Conservation (phyloP, 1,284 basidiomycete species). For the Exobasidium rhododendri region DNA sequence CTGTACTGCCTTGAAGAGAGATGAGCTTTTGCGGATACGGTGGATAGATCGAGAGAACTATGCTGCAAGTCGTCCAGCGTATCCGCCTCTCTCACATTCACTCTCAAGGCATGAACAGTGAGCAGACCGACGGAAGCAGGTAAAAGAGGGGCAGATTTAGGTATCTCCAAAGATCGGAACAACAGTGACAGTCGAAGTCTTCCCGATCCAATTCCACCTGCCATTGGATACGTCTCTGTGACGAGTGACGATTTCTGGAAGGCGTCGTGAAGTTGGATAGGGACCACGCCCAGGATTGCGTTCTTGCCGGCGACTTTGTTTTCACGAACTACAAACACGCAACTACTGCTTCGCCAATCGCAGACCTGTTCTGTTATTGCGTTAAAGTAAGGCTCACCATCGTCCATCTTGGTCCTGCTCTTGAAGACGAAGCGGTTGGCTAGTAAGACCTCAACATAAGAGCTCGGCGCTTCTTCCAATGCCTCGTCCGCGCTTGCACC, state of each 20-base stretch:
- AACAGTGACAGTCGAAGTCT: slow-evolving; percentile 5
- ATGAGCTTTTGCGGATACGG: neutral
- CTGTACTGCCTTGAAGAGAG: neutral
- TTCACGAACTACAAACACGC: slow-evolving; percentile 11
- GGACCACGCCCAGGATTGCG: slow-evolving; percentile 9
- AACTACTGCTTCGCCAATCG: neutral
- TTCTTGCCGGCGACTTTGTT: slow-evolving; percentile 9
- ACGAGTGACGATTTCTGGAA: neutral
- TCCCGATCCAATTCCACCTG: slow-evolving; percentile 8
- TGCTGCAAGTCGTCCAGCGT: neutral
- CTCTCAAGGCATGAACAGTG: neutral
- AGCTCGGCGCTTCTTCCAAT: slow-evolving; percentile 10
- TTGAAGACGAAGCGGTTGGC: slow-evolving; percentile 8
- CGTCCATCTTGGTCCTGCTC: slow-evolving; percentile 11
- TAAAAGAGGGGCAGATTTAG: neutral
- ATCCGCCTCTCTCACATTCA: neutral
- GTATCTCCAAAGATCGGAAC: slow-evolving; percentile 4
- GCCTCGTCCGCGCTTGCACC: slow-evolving; percentile 5
- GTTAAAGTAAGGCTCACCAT: slow-evolving; percentile 12
- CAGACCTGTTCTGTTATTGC: slow-evolving; percentile 13
- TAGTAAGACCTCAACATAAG: slow-evolving; percentile 11
- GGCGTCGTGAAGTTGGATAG: slow-evolving; percentile 5
- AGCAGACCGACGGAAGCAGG: slow-evolving; percentile 3
- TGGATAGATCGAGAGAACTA: neutral
- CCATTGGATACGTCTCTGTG: slow-evolving; percentile 6